Conservation (phyloP, 208 protist species). For the Tritrichomonas musculus region DNA sequence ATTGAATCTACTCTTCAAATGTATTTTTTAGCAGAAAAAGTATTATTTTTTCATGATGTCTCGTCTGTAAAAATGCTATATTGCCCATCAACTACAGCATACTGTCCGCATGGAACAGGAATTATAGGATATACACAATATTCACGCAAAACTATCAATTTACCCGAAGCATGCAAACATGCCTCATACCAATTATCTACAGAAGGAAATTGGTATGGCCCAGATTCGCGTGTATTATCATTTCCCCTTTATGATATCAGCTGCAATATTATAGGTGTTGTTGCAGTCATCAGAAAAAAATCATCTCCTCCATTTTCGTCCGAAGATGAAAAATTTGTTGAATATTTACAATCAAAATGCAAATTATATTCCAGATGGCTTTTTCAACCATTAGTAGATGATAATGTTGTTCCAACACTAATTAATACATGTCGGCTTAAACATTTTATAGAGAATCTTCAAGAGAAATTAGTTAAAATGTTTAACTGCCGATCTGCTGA, state of each 20-base stretch:
- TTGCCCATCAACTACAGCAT: slow-evolving; percentile 7
- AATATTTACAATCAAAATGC: slow-evolving; percentile 22
- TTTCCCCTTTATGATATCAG: not conserved
- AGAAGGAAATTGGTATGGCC: not conserved
- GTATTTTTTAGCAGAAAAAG: slow-evolving; percentile 18
- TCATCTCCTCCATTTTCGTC: not conserved
- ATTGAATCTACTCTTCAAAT: slow-evolving; percentile 1
- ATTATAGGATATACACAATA: not conserved
- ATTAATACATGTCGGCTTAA: not conserved
- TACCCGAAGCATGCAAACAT: not conserved
- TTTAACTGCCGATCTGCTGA: not conserved
- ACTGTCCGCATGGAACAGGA: not conserved
- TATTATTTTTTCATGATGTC: slow-evolving; percentile 28
- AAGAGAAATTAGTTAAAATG: not conserved
- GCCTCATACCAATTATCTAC: not conserved
- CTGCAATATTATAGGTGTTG: not conserved
- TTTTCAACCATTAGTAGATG: slow-evolving; percentile 1
- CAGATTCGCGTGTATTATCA: not conserved
- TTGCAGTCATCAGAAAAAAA: not conserved
- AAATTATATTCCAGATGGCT: slow-evolving; percentile 1
- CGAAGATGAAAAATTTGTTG: slow-evolving; percentile 18
- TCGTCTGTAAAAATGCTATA: not conserved
- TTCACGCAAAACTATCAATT: not conserved
- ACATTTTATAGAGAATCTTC: not conserved
- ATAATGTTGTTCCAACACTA: not conserved